Base-by-base conservation (phyloP, 2,329 filamentous ascomycete species). In the Epichloe gansuensis region DNA sequence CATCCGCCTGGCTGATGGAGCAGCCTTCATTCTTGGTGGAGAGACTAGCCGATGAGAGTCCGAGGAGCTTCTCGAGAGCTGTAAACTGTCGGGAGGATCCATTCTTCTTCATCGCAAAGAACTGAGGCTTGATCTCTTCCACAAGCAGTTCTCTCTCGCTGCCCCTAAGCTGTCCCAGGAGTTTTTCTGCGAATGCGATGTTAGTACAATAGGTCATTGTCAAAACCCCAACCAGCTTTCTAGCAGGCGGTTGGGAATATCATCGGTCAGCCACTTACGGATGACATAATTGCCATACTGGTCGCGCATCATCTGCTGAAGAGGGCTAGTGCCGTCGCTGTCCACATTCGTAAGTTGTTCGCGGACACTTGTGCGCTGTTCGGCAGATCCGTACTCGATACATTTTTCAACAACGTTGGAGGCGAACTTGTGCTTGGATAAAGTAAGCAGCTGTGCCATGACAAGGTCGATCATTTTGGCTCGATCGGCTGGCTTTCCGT, bases 351-450 rank as follows among this genome's bases (percentile, higher is more conserved):
- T 82, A 27, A 90, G 71, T 53, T 79, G 74, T 48, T 73, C 71
- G 50, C 87, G 78, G 53, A 96, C 89, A 35, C 76, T 74, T 36
- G 74, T 76, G 49, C 85, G 82, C 64, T 95, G 85, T 49, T 82
- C 74, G 21, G 78, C 71, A 0, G 80, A 80, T 21, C 87, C 88
- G 58, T 76, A 79, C 51, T 85, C 74, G 54, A 97, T 84, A 64
- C 89, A 95, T 68, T 89, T 91, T 68, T 98, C 93, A 0, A 98
- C 91, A 3, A 98, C 91, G 60, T 98, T 97, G 62, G 90, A 96
- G 0, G 93, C 91, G 62, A 88, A 94, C 66, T 98, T 98, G 72
- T 97, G 89, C 72, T 89, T 95, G 27, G 89, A 95, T 60, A 89
- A 83, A 1, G 72, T 71, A 40, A 95, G 68, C 2, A 95, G 72